phyloP scores from a whole-genome alignment of 2,329 filamentous ascomycete species.

The Tolypocladium paradoxum region DNA sequence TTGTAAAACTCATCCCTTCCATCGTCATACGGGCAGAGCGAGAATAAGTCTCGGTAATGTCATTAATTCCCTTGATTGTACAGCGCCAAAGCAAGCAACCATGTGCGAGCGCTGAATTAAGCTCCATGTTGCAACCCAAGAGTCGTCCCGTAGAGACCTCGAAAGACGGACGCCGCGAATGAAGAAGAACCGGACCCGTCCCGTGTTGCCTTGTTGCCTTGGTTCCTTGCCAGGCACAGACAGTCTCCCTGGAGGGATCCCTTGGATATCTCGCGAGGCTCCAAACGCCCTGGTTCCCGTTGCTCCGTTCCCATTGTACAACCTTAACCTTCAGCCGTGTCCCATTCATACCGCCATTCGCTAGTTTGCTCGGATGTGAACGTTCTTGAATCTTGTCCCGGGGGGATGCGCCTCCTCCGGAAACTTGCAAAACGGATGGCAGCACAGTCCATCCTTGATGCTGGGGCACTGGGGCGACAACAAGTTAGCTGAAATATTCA shows the following conservation, averaged over 20 bases:
- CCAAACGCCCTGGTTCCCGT: neutral
- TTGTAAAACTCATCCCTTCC: no score
- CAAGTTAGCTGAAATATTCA: neutral
- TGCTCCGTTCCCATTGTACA: neutral
- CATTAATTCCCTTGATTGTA: neutral
- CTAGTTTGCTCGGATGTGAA: conserved; percentile 22
- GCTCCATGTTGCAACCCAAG: neutral
- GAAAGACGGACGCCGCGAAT: neutral
- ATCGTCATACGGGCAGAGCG: neutral
- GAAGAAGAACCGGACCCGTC: neutral
- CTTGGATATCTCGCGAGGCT: neutral
- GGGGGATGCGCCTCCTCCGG: conserved; percentile 42
- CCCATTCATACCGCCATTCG: neutral
- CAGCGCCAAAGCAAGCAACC: neutral
- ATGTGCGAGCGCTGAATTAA: neutral
- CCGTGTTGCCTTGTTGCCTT: neutral
- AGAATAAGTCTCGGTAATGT: no score
- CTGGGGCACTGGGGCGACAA: conserved; percentile 36
- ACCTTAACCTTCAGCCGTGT: neutral
- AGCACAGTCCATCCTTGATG: conserved; percentile 38
- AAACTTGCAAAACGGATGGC: conserved; percentile 46
- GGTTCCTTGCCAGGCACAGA: neutral
- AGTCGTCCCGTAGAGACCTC: no score
- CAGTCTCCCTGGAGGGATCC: no score
- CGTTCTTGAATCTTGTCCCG: conserved; percentile 38